Base-by-base conservation (phyloP, 768 basidiomycete species). In the Thelephora ganbajun region DNA sequence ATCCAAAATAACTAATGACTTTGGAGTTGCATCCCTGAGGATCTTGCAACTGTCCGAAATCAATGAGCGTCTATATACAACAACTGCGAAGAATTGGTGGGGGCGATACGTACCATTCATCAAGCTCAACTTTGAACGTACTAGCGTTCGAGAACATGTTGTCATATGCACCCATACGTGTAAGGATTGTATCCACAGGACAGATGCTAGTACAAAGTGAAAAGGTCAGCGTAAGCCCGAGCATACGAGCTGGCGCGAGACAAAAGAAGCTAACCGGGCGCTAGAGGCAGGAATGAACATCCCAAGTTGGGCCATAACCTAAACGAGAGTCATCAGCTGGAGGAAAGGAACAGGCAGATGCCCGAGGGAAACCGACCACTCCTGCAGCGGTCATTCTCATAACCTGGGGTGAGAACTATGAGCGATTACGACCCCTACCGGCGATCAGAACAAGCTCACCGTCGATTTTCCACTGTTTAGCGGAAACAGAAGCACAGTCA, bases 121-220 rank as follows among this genome's bases (percentile, higher is more conserved):
- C 96, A 48, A 99, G 69, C 61, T 99, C 96, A 18, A 99, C 96
- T 61, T 97, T 96, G 76, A 98, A 99, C 0, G 94, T 97, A 63
- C 89, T 91, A 1, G 91, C 77, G 55, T 89, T 81, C 2, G 86
- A 82, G 63, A 92, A 93, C 85, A 94, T 91, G 59, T 92, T 92
- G 58, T 98, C 94, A 60, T 97, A 96, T 2, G 96, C 96, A 9
- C 96, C 96, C 96, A 98, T 98, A 20, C 94, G 80, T 2, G 96
- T 97, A 50, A 90, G 74, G 53, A 99, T 96, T 11, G 82, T 69
- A 59, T 99, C 93, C 2, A 96, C 78, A 1, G 96, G 90, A 51
- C 82, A 84, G 43, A 99, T 60, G 33, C 90, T 91, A 42, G 11
- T 12, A 34, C 13, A 7, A 13, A 14, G 33, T 33, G 26, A n/a